Evolutionary conservation across 306 rosid genomes (phyloP).

Genomic region (Dryas alaskensis): DNA sequence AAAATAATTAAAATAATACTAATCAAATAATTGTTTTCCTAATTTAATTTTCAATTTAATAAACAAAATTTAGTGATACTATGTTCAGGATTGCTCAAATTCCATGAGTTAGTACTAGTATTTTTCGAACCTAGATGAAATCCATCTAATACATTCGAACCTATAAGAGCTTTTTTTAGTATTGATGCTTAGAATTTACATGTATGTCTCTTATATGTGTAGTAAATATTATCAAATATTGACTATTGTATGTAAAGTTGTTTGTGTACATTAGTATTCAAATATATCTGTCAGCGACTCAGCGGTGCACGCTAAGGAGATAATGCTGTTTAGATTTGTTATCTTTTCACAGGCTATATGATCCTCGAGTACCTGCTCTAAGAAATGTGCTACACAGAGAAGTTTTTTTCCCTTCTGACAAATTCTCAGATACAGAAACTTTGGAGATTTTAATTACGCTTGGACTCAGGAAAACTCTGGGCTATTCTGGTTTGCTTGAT

Average conservation of each 20-base stretch:
- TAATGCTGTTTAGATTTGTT: slow-evolving; percentile 10
- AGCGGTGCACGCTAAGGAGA: not conserved
- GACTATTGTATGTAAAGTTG: too few relatives aligned
- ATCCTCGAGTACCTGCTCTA: slow-evolving; percentile 78
- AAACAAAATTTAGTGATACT: too few relatives aligned
- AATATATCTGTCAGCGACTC: not conserved
- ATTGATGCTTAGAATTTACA: not conserved
- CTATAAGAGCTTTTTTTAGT: not conserved
- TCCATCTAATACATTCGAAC: not conserved
- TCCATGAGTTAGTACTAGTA: not conserved
- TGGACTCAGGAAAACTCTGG: slow-evolving; percentile 82
- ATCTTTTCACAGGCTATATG: slow-evolving; percentile 80
- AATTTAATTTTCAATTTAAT: too few relatives aligned
- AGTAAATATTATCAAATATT: too few relatives aligned
- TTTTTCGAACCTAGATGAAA: not conserved
- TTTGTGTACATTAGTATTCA: not conserved
- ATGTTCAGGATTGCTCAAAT: not conserved
- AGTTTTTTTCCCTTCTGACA: slow-evolving; percentile 78
- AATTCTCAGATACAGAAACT: slow-evolving; percentile 57
- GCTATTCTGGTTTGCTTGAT: slow-evolving; percentile 86
- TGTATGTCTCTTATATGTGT: not conserved
- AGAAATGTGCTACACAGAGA: slow-evolving; percentile 58
- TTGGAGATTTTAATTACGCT: slow-evolving; percentile 72
- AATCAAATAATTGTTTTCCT: not conserved
- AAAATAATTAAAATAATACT: not conserved